These are phyloP conservation scores for Globisporangium mamillatum DNA, from an alignment of 352 stramenopile genomes.

Conservation along the genomic window DNA sequence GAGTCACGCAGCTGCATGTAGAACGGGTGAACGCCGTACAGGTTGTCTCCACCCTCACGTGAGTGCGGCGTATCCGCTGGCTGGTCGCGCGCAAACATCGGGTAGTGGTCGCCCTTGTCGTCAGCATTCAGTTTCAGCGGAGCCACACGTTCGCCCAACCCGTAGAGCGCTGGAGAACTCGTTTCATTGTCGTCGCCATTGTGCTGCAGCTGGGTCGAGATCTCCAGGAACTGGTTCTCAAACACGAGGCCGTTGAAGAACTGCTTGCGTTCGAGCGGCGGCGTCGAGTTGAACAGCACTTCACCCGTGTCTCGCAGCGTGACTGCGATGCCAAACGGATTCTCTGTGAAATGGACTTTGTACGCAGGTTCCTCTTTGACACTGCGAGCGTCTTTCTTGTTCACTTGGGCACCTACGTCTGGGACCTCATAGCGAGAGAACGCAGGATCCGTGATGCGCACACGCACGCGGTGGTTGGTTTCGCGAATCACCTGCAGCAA, in stretches of 20 bases:
- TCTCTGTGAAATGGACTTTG: slow-evolving; percentile 56
- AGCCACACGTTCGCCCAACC: slow-evolving; percentile 67
- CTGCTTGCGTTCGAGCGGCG: slow-evolving; percentile 28
- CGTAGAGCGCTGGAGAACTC: slow-evolving; percentile 46
- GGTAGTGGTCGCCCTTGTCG: slow-evolving; percentile 56
- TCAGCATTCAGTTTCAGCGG: slow-evolving; percentile 38
- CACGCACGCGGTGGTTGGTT: slow-evolving; percentile 40
- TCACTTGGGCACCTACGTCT: slow-evolving; percentile 18
- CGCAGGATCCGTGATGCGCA: slow-evolving; percentile 81
- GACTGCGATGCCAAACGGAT: slow-evolving; percentile 72
- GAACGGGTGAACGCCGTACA: slow-evolving; percentile 81
- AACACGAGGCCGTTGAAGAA: slow-evolving; percentile 74
- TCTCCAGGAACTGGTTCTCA: slow-evolving; percentile 85
- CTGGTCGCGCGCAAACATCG: slow-evolving; percentile 55
- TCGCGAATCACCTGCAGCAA: slow-evolving; percentile 63
- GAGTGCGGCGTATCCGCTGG: slow-evolving; percentile 23
- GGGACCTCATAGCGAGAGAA: slow-evolving; percentile 75
- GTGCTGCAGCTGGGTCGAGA: slow-evolving; percentile 63
- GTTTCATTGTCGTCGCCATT: slow-evolving; percentile 18
- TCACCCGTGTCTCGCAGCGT: slow-evolving; percentile 50
- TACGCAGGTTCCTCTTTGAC: slow-evolving; percentile 22
- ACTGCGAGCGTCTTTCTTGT: not conserved
- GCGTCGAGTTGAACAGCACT: slow-evolving; percentile 86
- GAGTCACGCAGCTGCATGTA: slow-evolving; percentile 54
- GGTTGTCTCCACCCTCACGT: slow-evolving; percentile 54